These are phyloP conservation scores for Beauveria sp. DNA, from an alignment of 2,329 filamentous ascomycete genomes.

Conservation along the genomic window DNA sequence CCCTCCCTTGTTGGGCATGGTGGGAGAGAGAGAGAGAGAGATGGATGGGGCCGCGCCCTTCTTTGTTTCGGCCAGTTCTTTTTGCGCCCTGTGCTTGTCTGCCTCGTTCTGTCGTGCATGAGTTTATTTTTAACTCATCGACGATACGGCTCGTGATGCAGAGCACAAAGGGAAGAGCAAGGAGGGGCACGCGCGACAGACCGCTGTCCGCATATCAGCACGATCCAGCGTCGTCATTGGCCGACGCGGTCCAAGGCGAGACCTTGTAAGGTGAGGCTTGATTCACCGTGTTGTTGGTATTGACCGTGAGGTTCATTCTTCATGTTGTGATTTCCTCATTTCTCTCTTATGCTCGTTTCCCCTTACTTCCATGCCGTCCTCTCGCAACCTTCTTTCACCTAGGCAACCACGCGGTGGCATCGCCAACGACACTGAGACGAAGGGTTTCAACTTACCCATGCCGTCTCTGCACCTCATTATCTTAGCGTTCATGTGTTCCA, in stretches of 20 bases:
- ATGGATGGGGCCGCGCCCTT: not conserved
- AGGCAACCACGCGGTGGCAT: not conserved
- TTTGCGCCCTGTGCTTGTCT: constrained; percentile 1
- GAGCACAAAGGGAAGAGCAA: not conserved
- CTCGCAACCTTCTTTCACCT: not conserved
- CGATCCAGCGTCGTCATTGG: not conserved
- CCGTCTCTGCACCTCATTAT: not conserved
- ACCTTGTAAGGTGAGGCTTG: too few species aligned
- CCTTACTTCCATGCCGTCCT: not conserved
- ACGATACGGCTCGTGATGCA: constrained; percentile 1
- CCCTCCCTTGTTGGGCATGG: not conserved
- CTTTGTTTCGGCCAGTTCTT: not conserved
- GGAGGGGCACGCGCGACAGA: not conserved
- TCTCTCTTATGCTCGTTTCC: not conserved
- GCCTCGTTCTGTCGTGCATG: constrained; percentile 3
- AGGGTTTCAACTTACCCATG: not conserved
- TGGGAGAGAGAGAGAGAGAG: not conserved
- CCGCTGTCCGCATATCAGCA: not conserved
- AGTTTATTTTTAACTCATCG: constrained; percentile 9
- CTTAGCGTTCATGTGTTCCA: not conserved
- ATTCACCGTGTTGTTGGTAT: too few species aligned
- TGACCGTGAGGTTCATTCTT: not conserved
- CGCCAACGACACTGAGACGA: not conserved
- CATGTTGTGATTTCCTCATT: not conserved
- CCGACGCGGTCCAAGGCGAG: not conserved